Base-by-base conservation (phyloP, 225 moss, liverwort and hornwort species). In the Lunularia cruciata region DNA sequence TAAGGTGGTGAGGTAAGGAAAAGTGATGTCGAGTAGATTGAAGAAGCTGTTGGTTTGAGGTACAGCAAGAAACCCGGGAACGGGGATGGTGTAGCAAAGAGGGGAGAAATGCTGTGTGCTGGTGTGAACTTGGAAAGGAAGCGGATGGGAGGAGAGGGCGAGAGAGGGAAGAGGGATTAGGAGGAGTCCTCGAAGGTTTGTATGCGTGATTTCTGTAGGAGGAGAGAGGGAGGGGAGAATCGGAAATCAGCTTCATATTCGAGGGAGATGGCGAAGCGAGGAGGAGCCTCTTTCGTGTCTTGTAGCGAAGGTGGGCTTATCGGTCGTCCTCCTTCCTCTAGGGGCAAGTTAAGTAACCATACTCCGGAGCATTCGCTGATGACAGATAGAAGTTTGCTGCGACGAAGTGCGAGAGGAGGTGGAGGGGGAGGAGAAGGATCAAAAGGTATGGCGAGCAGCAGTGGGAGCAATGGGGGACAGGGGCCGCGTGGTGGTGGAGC, bases 361-460 rank as follows among this genome's bases (percentile, higher is more conserved):
- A 32, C 47, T 8, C 23, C 65, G 65, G 65, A 65, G 1, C 38
- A 65, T 65, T 70, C 69, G 6, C 26, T n/a, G 60, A 33, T 71
- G n/a, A 33, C 33, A 51, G 62, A 37, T 8, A 42, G 72, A 49
- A 55, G 72, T 26, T 54, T 23, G 51, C 56, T 69, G 38, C 54
- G 69, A 27, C 54, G 69, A 23, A 69, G 69, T 45, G 56, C 69
- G 55, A 57, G 69, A 69, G 64, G 31, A 31, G 73, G 43, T 18
- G 72, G 39, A 39, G 62, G 10, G 19, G 39, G 28, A 32, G 47
- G 31, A 16, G 57, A 8, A 51, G 59, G 47, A 22, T 47, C 14
- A 48, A 68, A 68, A 69, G 56, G 73, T 47, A 73, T 78, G 78
- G 78, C 69, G 69, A 78, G 73, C 63, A 62, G 62, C 55, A 62